These are phyloP conservation scores for Lithospermum erythrorhizon DNA, from an alignment of 257 asterid species.

Conservation along the genomic window DNA sequence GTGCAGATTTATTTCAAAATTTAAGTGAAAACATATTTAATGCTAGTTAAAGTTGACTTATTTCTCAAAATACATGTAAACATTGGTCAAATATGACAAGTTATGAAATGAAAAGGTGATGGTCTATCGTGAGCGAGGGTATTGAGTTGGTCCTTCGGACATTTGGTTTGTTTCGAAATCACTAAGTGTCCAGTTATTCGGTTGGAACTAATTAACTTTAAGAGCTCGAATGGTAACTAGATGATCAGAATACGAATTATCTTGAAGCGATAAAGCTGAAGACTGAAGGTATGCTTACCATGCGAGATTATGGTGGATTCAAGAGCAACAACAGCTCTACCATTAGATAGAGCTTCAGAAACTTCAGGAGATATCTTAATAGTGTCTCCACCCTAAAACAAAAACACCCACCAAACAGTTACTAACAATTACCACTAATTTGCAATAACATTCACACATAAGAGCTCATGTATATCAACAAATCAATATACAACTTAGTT, in stretches of 20 bases:
- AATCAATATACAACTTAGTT: not conserved
- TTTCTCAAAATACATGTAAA: no score
- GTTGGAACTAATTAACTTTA: no score
- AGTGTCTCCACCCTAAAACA: slow-evolving; percentile 1
- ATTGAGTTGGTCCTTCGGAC: no score
- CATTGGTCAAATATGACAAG: no score
- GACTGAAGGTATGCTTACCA: slow-evolving; percentile 34
- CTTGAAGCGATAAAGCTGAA: no score
- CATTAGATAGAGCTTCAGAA: slow-evolving; percentile 65
- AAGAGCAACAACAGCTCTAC: slow-evolving; percentile 82
- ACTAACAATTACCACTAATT: not conserved
- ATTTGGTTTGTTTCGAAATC: not conserved
- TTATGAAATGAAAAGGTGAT: no score
- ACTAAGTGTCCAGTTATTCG: not conserved
- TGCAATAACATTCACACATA: no score
- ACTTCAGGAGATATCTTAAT: slow-evolving; percentile 64
- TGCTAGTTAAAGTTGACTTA: no score
- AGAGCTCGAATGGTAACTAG: not conserved
- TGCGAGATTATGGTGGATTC: slow-evolving; percentile 94
- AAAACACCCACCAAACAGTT: not conserved
- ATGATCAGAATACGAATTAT: no score
- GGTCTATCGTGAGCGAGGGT: no score
- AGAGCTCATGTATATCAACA: not conserved
- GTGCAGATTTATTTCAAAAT: no score
- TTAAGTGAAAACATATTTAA: no score